phyloP scores from a whole-genome alignment of 257 asterid genomes.

The Nicotiana obtusifolia region DNA sequence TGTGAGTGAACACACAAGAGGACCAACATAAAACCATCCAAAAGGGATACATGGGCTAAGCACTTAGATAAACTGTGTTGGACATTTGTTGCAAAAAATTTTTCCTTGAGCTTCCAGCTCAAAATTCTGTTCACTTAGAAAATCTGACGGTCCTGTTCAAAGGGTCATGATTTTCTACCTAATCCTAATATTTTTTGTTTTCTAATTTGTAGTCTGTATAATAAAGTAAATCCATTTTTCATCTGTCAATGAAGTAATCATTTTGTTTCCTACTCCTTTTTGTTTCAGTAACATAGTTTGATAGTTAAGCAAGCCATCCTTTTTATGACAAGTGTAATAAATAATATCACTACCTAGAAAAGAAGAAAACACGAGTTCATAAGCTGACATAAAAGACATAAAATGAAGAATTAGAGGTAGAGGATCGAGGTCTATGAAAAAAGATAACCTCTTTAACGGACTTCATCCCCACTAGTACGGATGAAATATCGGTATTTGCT shows the following conservation, averaged over 20 bases:
- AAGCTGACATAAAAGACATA: background rate
- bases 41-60: background rate
- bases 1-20: background rate
- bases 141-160: background rate
- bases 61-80: background rate
- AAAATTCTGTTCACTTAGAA: background rate
- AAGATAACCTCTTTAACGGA: constrained; percentile 64
- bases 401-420: background rate
- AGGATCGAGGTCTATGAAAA: background rate
- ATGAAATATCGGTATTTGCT: constrained; percentile 63
- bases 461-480: constrained; percentile 88
- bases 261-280: background rate
- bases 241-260: background rate
- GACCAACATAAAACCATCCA: background rate
- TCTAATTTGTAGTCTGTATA: background rate
- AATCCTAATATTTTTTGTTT: background rate
- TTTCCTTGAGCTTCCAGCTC: background rate
- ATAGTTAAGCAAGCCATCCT: background rate
- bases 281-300: background rate
- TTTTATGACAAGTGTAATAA: background rate
- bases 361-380: background rate
- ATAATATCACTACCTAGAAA: background rate
- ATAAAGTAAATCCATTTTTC: background rate
- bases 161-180: background rate
- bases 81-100: background rate